Percentiles rank a stretch among this genome's conserved stretches.
Evolutionary conservation across 2,329 filamentous ascomycete species (phyloP).

Genomic region (Trichophyton mentagrophytes): DNA sequence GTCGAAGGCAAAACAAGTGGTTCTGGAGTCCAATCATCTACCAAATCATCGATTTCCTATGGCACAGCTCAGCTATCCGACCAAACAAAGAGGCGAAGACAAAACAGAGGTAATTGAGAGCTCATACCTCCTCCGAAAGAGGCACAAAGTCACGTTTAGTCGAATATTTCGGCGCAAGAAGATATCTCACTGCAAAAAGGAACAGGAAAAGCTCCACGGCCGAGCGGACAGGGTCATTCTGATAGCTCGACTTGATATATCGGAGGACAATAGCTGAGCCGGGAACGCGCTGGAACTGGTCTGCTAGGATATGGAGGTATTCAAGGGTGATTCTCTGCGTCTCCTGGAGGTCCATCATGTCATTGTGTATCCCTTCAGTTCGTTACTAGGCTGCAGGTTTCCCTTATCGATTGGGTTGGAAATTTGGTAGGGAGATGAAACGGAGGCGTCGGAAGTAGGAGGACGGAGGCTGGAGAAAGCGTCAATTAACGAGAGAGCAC

Average conservation of each 20-base stretch:
- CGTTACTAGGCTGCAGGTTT: neutral
- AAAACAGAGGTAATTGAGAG: neutral
- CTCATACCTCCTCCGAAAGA: slow-evolving; percentile 60
- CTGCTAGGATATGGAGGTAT: slow-evolving; percentile 43
- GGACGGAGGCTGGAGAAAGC: neutral
- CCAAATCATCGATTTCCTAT: slow-evolving; percentile 85
- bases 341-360: slow-evolving; percentile 45
- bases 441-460: neutral
- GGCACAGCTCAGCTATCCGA: neutral
- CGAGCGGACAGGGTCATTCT: slow-evolving; percentile 88
- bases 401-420: neutral
- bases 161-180: slow-evolving; percentile 82
- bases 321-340: slow-evolving; percentile 41
- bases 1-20: slow-evolving; percentile 68
- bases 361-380: neutral
- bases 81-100: neutral
- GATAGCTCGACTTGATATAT: slow-evolving; percentile 94
- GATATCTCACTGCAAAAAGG: slow-evolving; percentile 87
- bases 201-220: slow-evolving; percentile 88
- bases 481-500: neutral
- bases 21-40: slow-evolving; percentile 93
- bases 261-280: slow-evolving; percentile 88
- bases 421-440: neutral
- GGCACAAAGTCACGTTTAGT: slow-evolving; percentile 86
- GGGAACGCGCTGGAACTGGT: slow-evolving; percentile 76